Evolutionary conservation across 768 basidiomycete genomes (phyloP).

Genomic region (Pleurotus eryngii): DNA sequence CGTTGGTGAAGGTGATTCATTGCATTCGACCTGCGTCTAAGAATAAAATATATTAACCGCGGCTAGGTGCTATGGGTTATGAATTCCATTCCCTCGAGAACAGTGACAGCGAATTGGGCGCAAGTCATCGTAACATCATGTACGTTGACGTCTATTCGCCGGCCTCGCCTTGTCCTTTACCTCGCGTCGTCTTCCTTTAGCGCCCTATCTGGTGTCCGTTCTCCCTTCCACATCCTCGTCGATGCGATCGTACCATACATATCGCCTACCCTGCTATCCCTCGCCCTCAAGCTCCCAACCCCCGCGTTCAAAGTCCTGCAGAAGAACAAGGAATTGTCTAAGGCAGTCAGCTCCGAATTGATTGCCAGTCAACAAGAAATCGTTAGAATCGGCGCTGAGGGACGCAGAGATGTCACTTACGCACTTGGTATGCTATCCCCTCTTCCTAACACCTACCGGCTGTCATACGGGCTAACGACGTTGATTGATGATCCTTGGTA

Average conservation of each 20-base stretch:
- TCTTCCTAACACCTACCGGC: not conserved
- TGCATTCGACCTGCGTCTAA: not conserved
- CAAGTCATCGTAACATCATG: constrained; percentile 6
- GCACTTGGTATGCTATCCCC: not conserved
- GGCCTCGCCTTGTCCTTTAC: not conserved
- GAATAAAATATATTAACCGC: not conserved
- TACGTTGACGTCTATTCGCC: not conserved
- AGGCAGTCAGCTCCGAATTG: not conserved
- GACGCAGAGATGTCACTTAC: not conserved
- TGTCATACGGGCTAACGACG: not conserved
- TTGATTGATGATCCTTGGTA: not conserved
- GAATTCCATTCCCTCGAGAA: constrained; percentile 9
- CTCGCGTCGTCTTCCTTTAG: not conserved
- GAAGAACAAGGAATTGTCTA: not conserved
- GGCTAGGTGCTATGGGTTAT: constrained; percentile 10
- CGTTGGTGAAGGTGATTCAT: constrained; percentile 4
- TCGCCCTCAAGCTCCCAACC: constrained; percentile 4
- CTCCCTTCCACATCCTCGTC: not conserved
- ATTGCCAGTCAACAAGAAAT: constrained; percentile 3
- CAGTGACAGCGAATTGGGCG: constrained; percentile 4
- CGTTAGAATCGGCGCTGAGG: not conserved
- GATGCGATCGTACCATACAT: constrained; percentile 1
- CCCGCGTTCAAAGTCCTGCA: constrained; percentile 1
- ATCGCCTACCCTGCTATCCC: not conserved
- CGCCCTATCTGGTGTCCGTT: not conserved